Evolutionary conservation across 2,329 filamentous ascomycete genomes (phyloP), one percentile per base, ranked within the genome.

Genomic region (Fusarium torulosum): DNA sequence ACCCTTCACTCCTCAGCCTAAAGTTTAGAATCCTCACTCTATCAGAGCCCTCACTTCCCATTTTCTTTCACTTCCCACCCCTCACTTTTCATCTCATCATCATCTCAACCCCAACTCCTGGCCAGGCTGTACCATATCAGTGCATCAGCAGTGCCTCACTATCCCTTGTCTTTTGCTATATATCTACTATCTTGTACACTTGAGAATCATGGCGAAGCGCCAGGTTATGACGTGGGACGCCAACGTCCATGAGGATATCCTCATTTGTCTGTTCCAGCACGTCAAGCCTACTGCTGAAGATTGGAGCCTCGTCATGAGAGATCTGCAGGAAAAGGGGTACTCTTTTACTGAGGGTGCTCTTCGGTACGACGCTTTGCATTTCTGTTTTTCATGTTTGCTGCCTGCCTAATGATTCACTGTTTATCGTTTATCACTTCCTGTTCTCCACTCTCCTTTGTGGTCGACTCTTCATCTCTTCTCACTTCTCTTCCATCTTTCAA

Each of bases 171-270:
- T 19, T 23, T 31, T 43, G 7, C 7, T 31, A 21, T n/a, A n/a
- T 14, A 25, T n/a, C 17, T 49, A 20, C 35, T 5, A 9, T 9
- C n/a, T n/a, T 46, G 9, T 15, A 20, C 15, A 29, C 27, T 10
- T 14, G 20, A 37, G 41, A n/a, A 43, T 14, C 23, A 79, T 78
- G 77, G 59, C 71, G 42, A 64, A 65, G n/a, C 74, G 76, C 35
- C 70, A 75, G 55, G 60, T 70, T 17, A 79, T 78, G 67, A 77
- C 74, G 33, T 86, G 83, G 83, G 78, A 78, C 27, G 70, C 77
- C 7, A 73, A 75, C 10, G 76, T 79, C 19, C 82, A 85, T 44
- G 74, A 81, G 59, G 81, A 82, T 40, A 79, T 85, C 41, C 76
- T 86, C 35, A 56, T 80, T 8, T 78, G 77, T 27, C 59, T 85